Evolutionary conservation across 768 basidiomycete species (phyloP), one percentile per base, ranked within the genome.

Genomic region (Kwoniella sp.): DNA sequence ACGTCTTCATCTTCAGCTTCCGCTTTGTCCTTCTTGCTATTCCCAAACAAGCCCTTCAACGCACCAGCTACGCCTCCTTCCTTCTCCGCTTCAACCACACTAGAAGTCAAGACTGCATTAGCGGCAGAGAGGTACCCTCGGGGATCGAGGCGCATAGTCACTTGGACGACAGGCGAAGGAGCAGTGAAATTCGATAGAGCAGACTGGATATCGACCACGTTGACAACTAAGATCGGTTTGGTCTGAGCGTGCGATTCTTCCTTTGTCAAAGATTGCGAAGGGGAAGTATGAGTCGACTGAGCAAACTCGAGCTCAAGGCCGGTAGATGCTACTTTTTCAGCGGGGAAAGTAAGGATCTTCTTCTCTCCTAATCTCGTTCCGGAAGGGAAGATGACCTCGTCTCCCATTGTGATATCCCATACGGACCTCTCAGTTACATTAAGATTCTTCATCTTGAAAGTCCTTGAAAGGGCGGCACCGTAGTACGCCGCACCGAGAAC

Each of bases 391-490:
- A 96, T 19, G 2, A 68, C 65, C 40, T 64, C 54, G 1, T 53
- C 69, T 8, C 54, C 58, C 30, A 58, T 49, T 2, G 46, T 91
- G 88, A 96, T 83, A 69, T 92, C 90, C 71, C 90, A 87, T 2
- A 84, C 81, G 17, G 81, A 80, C 63, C 90, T 83, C 77, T 98
- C 96, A 4, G 84, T 79, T 29, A 97, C 84, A 65, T 91, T 90
- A 78, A 97, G 89, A 70, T 89, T 87, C 82, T 98, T 99, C 53
- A 96, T 96, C 82, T 90, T 90, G 85, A 96, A 98, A 73, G 91
- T 91, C 44, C 89, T 84, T 69, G 89, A 92, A 26, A 94, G 84
- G 24, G 86, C 84, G 2, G 96, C 95, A 17, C 94, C 96, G 66
- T 95, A 88, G 53, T 96, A 87, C 0, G 90, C 95, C 24, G 95